Conservation (phyloP, 768 basidiomycete species). For the Pleurotus pulmonarius region DNA sequence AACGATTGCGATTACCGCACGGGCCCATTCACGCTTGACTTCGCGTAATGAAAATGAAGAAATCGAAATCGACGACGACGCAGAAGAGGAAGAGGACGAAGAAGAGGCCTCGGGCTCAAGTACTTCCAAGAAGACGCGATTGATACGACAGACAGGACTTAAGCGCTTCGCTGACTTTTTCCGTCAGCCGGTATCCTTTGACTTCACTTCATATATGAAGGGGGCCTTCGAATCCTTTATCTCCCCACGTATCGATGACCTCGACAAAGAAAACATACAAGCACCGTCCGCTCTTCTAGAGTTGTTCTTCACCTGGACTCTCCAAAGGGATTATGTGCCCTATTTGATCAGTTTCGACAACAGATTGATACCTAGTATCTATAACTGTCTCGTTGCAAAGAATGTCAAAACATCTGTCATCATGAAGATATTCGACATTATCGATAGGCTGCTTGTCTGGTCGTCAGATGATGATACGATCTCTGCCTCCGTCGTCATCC, state of each 20-base stretch:
- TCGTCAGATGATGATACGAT: slow-evolving; percentile 48
- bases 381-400: slow-evolving; percentile 73
- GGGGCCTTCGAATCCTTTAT: slow-evolving; percentile 70
- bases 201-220: slow-evolving; percentile 70
- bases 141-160: slow-evolving; percentile 77
- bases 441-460: slow-evolving; percentile 63
- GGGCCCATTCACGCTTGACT: slow-evolving; percentile 60
- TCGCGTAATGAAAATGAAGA: slow-evolving; percentile 29
- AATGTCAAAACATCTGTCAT: slow-evolving; percentile 88
- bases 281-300: slow-evolving; percentile 87
- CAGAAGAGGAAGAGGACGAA: slow-evolving; percentile 30
- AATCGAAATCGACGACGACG: slow-evolving; percentile 30
- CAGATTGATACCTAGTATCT: slow-evolving; percentile 70
- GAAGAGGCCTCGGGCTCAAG: slow-evolving; percentile 25
- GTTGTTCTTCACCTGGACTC: slow-evolving; percentile 76
- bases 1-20: slow-evolving; percentile 60
- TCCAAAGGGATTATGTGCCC: slow-evolving; percentile 46
- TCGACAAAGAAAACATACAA: slow-evolving; percentile 88
- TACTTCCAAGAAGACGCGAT: slow-evolving; percentile 42
- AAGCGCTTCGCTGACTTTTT: slow-evolving; percentile 90
- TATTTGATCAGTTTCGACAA: slow-evolving; percentile 71
- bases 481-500: slow-evolving; percentile 55
- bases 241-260: slow-evolving; percentile 69
- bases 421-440: slow-evolving; percentile 77
- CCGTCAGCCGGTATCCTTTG: slow-evolving; percentile 65